Evolutionary conservation across 768 basidiomycete species (phyloP), one percentile per base, ranked within the genome.

Genomic region (Auricularia sp.): DNA sequence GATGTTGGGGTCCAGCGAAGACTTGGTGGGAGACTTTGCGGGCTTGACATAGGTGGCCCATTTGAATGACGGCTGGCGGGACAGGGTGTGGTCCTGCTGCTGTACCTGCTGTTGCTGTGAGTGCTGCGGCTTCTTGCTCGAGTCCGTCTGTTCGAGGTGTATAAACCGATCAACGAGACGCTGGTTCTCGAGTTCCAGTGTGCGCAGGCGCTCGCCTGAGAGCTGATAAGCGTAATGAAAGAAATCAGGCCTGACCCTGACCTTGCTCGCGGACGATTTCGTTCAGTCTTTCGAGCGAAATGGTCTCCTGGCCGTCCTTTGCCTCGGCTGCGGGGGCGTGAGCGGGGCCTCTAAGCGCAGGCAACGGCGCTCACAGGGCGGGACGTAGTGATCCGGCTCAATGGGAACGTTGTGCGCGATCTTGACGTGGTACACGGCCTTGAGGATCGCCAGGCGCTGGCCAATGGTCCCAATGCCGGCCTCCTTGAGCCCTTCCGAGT

Each of bases 391-490:
- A 67, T 90, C 88, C 45, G 88, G 78, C 65, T 92, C 91, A 69
- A 95, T 86, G 44, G 90, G 85, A 62, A 99, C 80, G 67, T 86
- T 86, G 71, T 95, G 83, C 1, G 85, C 85, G 62, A 94, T 76
- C 79, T 99, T 99, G 70, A 92, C 79, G 63, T 85, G 85, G 77
- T 97, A 98, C 65, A 98, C 86, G 61, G 90, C 88, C 75, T 94
- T 95, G 73, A 98, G 86, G 68, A 98, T 93, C 54, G 90, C 81
- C 42, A 99, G 77, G 64, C 97, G 82, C 75, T 98, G 95, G 24
- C 97, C 97, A 68, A 98, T 84, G 42, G 90, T 92, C n/a, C 83
- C 73, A 54, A 99, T 83, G 7, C 97, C 97, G 64, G 98, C 78
- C 54, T 90, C 87, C 75, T 90, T 92, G 68, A 99, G 83, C 1